Evolutionary conservation across 768 basidiomycete genomes (phyloP).

Genomic region (Suillus alpinus): DNA sequence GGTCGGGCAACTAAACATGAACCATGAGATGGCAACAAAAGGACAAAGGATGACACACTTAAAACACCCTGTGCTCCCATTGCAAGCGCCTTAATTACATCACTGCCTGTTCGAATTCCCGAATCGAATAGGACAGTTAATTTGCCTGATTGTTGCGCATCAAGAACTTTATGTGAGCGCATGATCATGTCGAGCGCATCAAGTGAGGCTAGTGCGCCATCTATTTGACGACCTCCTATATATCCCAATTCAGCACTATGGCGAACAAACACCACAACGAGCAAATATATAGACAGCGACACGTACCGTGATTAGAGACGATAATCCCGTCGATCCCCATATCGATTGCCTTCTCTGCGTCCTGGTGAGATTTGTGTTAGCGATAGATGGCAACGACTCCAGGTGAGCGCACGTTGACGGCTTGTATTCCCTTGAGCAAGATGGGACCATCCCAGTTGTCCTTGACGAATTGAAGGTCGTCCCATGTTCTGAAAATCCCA

Average conservation of each 20-base stretch:
- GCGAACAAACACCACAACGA: background rate
- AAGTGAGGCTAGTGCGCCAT: slow-evolving; percentile 74
- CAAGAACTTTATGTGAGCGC: slow-evolving; percentile 54
- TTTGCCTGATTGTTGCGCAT: slow-evolving; percentile 56
- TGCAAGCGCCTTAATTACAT: slow-evolving; percentile 54
- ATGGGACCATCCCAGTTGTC: slow-evolving; percentile 49
- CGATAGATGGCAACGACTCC: background rate
- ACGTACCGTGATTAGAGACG: slow-evolving; percentile 76
- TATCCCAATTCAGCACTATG: background rate
- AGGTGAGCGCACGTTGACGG: slow-evolving; percentile 9
- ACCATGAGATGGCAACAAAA: background rate
- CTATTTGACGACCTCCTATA: slow-evolving; percentile 69
- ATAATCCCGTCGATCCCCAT: slow-evolving; percentile 68
- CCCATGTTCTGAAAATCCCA: slow-evolving; percentile 43
- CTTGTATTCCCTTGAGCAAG: slow-evolving; percentile 45
- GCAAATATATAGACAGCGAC: background rate
- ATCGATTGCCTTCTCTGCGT: slow-evolving; percentile 59
- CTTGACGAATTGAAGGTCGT: slow-evolving; percentile 41
- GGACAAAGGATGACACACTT: slow-evolving; percentile 23
- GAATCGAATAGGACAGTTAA: slow-evolving; percentile 70
- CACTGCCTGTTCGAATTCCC: slow-evolving; percentile 53
- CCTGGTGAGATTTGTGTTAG: slow-evolving; percentile 15
- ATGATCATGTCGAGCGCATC: slow-evolving; percentile 68
- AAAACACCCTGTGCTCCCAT: slow-evolving; percentile 55
- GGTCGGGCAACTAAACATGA: slow-evolving; percentile 36